Base-by-base conservation (phyloP, 1,284 basidiomycete species). In the Leccinum variabile region DNA sequence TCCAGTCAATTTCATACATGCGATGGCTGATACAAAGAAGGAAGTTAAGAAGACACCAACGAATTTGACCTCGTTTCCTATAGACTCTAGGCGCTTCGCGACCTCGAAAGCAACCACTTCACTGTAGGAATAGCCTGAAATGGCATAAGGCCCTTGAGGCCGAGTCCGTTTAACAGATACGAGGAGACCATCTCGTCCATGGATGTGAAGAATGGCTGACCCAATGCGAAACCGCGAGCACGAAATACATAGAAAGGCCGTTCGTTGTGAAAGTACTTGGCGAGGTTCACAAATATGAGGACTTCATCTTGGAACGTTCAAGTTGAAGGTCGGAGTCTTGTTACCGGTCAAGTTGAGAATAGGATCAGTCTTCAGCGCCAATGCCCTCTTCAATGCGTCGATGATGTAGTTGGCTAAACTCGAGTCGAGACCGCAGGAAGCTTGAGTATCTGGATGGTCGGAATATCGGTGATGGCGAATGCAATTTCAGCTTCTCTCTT, bases 41-140 rank as follows among this genome's bases (percentile, higher is more conserved):
- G 8, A 80, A 68, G 59, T 79, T 78, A 65, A 80, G 68, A 14
- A 78, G 71, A 18, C 32, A 32, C 79, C 79, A 9, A 76, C 65
- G 66, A 77, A 80, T 3, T 73, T 71, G 18, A 80, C 77, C 37
- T 68, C 65, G 28, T 75, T 74, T 1, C 77, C 77, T 58, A 67
- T 67, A 1, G 65, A 64, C 59, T 76, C 75, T 39, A 82, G 74
- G 18, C 66, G 64, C 64, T 80, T 79, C 5, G 73, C 75, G 14
- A 82, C 73, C 63, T 82, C 79, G 61, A 80, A 82, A 2, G 78
- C 79, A 14, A 79, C 76, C 53, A 77, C 77, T 44, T 80, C 81
- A 55, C 81, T 81, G 57, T 78, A 81, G 54, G 77, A 79, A 71
- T 82, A 82, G 5, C 81, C 81, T 0, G 76, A 79, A 30, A 82